A percentile compares a stretch with the other conserved stretches of the same genome.
phyloP scores from a whole-genome alignment of 495 filamentous ascomycete genomes.

The Penicillium cataractarum region DNA sequence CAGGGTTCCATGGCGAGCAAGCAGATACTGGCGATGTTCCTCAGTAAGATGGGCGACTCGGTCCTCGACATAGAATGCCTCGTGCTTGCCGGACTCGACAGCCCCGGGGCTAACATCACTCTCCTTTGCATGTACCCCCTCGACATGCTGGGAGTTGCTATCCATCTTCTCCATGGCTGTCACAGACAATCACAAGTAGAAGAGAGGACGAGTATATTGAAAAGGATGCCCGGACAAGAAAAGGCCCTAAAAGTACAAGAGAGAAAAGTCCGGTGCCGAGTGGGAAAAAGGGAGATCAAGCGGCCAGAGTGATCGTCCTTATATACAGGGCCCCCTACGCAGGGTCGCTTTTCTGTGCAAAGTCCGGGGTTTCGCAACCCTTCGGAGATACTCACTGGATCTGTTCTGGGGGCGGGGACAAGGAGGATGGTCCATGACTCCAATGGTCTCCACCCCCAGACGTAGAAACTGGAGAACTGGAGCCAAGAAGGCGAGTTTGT shows the following conservation, averaged over 20 bases:
- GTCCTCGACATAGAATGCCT: constrained; percentile 27
- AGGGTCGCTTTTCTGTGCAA: not conserved
- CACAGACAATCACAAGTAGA: not conserved
- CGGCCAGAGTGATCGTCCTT: not conserved
- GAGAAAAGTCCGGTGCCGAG: not conserved
- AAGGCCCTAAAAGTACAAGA: not conserved
- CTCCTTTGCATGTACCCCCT: constrained; percentile 23
- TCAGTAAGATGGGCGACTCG: constrained; percentile 28
- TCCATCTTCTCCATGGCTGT: constrained; percentile 24
- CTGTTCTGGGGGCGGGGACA: constrained; percentile 11
- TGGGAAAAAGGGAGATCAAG: not conserved
- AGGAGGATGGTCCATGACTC: not conserved
- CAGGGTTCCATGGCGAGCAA: constrained; percentile 50
- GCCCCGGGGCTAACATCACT: not conserved
- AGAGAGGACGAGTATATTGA: not conserved
- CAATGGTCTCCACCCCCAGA: constrained; percentile 8
- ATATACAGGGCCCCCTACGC: not conserved
- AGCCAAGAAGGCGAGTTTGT: not conserved
- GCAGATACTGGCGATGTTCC: constrained; percentile 45
- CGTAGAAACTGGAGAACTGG: not conserved
- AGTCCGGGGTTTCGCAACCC: not conserved
- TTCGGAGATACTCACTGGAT: not conserved
- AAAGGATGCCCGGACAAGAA: not conserved
- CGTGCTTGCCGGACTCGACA: constrained; percentile 21
- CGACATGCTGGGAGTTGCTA: constrained; percentile 23